A percentile compares a stretch with the other conserved stretches of the same genome.
phyloP scores from a whole-genome alignment of 257 asterid genomes.

The Ilex aquifolium region DNA sequence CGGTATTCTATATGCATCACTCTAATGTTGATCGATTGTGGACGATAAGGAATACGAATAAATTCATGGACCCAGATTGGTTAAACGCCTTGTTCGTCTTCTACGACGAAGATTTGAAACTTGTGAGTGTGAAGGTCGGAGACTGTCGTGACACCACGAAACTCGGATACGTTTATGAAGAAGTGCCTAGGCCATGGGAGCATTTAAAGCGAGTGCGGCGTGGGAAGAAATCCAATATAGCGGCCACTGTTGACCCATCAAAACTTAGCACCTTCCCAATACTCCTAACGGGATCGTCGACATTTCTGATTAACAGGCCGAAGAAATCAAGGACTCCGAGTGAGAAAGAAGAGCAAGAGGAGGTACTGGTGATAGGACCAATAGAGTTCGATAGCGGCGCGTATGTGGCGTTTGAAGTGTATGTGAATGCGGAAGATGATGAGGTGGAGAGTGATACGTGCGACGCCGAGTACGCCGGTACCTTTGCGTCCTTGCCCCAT shows the following conservation, averaged over 20 bases:
- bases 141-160: conserved; percentile 26
- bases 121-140: conserved; percentile 35
- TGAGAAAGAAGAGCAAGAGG: conserved; percentile 30
- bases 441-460: conserved; percentile 30
- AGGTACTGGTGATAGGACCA: conserved; percentile 27
- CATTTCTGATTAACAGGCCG: conserved; percentile 23
- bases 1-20: conserved; percentile 53
- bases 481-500: conserved; percentile 42
- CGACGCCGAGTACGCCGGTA: conserved; percentile 54
- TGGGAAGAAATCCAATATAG: conserved; percentile 3
- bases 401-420: conserved; percentile 50
- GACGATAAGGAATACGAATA: conserved; percentile 18
- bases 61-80: conserved; percentile 41
- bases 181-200: conserved; percentile 41
- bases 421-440: conserved; percentile 51
- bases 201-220: conserved; percentile 30
- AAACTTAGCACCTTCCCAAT: conserved; percentile 16
- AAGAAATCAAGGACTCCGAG: conserved; percentile 14
- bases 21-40: conserved; percentile 70
- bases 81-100: conserved; percentile 40
- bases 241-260: conserved; percentile 13
- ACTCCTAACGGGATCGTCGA: conserved; percentile 12
- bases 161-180: conserved; percentile 37
- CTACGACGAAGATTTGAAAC: conserved; percentile 42
- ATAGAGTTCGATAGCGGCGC: conserved; percentile 22